Evolutionary conservation across 257 asterid species (phyloP).

Genomic region (Paraleonurus japonicus): DNA sequence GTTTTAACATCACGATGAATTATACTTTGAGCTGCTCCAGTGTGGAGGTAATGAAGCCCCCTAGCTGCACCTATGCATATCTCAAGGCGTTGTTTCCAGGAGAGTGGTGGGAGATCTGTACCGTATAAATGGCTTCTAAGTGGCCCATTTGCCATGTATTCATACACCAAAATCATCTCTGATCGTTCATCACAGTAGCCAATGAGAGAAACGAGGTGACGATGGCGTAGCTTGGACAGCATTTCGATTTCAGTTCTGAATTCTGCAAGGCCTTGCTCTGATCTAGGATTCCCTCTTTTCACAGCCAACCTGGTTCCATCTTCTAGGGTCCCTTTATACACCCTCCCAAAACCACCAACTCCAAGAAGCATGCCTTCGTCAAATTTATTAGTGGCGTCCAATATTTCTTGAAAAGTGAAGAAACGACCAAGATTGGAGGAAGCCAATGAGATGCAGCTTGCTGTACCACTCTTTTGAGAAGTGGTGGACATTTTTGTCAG

Average conservation of each 20-base stretch:
- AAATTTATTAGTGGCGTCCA: constrained; percentile 66
- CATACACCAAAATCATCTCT: constrained; percentile 76
- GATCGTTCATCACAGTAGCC: constrained; percentile 79
- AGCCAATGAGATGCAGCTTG: constrained; percentile 61
- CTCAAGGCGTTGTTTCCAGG: constrained; percentile 73
- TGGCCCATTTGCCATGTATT: constrained; percentile 84
- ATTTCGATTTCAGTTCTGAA: constrained; percentile 76
- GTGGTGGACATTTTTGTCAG: constrained; percentile 57
- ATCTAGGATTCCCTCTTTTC: constrained; percentile 75
- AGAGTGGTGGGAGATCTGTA: constrained; percentile 55
- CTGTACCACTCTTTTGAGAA: constrained; percentile 65
- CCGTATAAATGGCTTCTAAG: constrained; percentile 75
- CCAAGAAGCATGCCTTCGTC: constrained; percentile 69
- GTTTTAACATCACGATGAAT: constrained; percentile 84
- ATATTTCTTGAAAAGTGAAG: constrained; percentile 65
- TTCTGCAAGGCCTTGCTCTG: constrained; percentile 80
- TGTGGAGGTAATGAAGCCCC: constrained; percentile 82
- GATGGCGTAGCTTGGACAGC: constrained; percentile 77
- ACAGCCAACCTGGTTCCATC: constrained; percentile 70
- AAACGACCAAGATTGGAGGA: constrained; percentile 62
- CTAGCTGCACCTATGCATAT: constrained; percentile 83
- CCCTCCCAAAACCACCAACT: constrained; percentile 82
- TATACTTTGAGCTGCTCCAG: constrained; percentile 70
- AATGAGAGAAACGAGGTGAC: constrained; percentile 74
- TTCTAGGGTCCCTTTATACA: constrained; percentile 65